A percentile compares a stretch with the other conserved stretches of the same genome.
Evolutionary conservation across 805 yeast species (phyloP).

Genomic region (Candida palmyrensis): DNA sequence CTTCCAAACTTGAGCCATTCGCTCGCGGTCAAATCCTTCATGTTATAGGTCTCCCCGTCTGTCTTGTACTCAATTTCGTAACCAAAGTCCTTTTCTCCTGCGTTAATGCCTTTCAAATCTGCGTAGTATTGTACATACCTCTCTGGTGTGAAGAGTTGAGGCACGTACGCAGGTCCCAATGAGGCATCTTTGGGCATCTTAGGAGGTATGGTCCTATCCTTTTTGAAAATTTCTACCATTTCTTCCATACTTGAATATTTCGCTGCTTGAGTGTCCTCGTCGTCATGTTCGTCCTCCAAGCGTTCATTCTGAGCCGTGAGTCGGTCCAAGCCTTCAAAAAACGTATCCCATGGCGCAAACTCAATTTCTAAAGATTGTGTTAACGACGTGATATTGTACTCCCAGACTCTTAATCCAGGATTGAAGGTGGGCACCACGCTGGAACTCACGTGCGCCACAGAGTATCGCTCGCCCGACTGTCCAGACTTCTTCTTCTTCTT

Average conservation of each 20-base stretch:
- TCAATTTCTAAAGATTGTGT: conserved; percentile 4
- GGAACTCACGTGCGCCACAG: conserved; percentile 64
- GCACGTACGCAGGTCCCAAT: conserved; percentile 72
- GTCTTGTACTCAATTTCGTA: conserved; percentile 69
- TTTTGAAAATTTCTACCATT: conserved; percentile 9
- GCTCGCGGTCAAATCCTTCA: conserved; percentile 52
- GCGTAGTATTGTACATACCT: conserved; percentile 69
- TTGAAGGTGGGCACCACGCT: conserved; percentile 82
- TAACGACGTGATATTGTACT: conserved; percentile 65
- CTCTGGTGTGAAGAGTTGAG: conserved; percentile 69
- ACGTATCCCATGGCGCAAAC: conserved; percentile 53
- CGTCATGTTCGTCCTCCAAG: conserved; percentile 18
- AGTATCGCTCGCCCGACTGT: conserved; percentile 49
- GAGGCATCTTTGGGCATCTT: conserved; percentile 48
- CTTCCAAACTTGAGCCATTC: conserved; percentile 61
- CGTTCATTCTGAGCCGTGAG: conserved; percentile 23
- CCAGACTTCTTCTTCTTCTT: conserved; percentile 43
- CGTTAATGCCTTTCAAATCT: conserved; percentile 50
- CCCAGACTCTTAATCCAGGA: conserved; percentile 83
- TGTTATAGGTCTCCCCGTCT: conserved; percentile 49
- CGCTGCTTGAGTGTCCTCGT: conserved; percentile 8
- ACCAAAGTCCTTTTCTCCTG: conserved; percentile 41
- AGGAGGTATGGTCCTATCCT: conserved; percentile 61
- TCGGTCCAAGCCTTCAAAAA: conserved; percentile 46
- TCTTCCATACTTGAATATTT: conserved; percentile 3